Percentiles rank a stretch among this genome's conserved stretches.
phyloP scores from a whole-genome alignment of 352 stramenopile species.

The Phytophthora hybrid region DNA sequence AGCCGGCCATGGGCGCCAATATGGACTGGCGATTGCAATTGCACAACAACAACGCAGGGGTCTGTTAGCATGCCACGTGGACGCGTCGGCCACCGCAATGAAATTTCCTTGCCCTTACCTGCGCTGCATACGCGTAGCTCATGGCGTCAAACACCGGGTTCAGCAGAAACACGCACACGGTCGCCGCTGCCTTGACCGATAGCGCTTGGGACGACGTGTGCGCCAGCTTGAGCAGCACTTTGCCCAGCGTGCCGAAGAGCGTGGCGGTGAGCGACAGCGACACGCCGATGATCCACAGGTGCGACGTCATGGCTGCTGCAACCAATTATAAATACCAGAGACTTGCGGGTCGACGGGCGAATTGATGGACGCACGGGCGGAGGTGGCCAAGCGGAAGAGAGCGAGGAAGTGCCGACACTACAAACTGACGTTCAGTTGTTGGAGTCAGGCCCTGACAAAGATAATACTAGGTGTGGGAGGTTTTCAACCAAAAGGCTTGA shows the following conservation, averaged over 20 bases:
- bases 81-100: neutral
- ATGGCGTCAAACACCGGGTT: constrained; percentile 90
- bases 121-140: constrained; percentile 86
- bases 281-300: constrained; percentile 81
- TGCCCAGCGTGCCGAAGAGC: constrained; percentile 87
- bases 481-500: neutral
- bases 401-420: constrained; percentile 18
- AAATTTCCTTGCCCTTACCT: constrained; percentile 46
- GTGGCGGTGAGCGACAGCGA: constrained; percentile 83
- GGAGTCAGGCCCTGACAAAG: constrained; percentile 28
- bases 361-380: constrained; percentile 10
- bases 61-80: constrained; percentile 33
- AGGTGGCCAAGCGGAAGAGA: constrained; percentile 33
- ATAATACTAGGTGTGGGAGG: constrained; percentile 18
- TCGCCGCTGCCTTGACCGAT: constrained; percentile 73
- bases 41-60: constrained; percentile 26
- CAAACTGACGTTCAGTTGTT: constrained; percentile 36
- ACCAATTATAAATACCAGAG: constrained; percentile 35
- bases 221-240: constrained; percentile 88
- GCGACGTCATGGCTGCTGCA: constrained; percentile 40
- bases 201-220: constrained; percentile 70
- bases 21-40: constrained; percentile 63
- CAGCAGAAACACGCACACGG: constrained; percentile 82
- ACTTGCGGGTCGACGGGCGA: constrained; percentile 9
- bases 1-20: constrained; percentile 86